Evolutionary conservation across 2,329 filamentous ascomycete genomes (phyloP), one percentile per base, ranked within the genome.

Genomic region (Microcyclospora pomicola): DNA sequence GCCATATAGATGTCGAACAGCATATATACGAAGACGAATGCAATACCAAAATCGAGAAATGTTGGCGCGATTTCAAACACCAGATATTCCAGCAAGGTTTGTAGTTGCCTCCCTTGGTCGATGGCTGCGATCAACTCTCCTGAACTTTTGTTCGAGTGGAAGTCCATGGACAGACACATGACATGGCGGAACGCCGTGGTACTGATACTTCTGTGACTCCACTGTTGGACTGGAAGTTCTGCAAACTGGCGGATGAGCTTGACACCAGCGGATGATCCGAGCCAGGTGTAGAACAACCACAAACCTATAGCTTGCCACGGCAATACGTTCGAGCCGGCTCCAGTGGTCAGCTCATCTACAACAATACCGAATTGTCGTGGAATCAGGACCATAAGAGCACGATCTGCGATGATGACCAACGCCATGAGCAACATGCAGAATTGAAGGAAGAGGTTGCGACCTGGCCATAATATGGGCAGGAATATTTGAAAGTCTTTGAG

Each of bases 321-420:
- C 39, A 71, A 61, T 4, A 52, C 46, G 30, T 58, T 59, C 47
- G 53, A 64, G 32, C 65, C 59, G 31, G 69, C 66, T 28, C 52
- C 56, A 7, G 67, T 64, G 24, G 68, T 68, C 15, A 92, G 62
- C 42, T 73, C 73, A 50, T 91, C 75, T 45, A 83, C 78, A 45
- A 93, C 77, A 41, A 82, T 75, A 45, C 84, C 85, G 27, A 88
- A 73, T 53, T 91, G 82, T 14, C 81, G 72, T n/a, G 85, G 85
- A 27, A 85, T 75, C 31, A 92, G 62, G 11, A 93, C 65, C 49
- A 86, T 83, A 35, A 92, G 64, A 5, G 73, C 73, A 46, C 87
- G 84, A 39, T 77, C 73, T 36, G 68, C 64, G n/a, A 86, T 56
- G 15, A 91, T 65, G 47, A 81, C 81, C 1, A 82, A 32, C 0